Evolutionary conservation across 495 filamentous ascomycete species (phyloP).

Genomic region (Hyaloscypha bicolor): DNA sequence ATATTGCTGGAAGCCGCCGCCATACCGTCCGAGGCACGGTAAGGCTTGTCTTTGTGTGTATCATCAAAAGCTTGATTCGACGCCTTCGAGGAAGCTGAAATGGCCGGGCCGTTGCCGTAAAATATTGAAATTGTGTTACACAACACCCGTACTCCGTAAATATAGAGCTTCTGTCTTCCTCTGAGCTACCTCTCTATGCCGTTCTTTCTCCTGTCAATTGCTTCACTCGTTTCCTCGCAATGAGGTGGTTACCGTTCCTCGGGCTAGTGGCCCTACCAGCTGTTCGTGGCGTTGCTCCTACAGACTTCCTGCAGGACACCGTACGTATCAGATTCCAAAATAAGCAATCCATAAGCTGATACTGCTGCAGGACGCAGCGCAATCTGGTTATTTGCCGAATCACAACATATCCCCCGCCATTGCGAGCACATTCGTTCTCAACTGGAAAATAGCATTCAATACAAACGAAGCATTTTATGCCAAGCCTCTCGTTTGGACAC

Average conservation of each 20-base stretch:
- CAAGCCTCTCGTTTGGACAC: constrained; percentile 42
- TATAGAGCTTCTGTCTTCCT: too few species aligned
- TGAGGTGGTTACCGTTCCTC: not conserved
- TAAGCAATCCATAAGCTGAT: not conserved
- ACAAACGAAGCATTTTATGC: constrained; percentile 35
- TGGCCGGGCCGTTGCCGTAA: too few species aligned
- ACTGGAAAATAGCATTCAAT: constrained; percentile 6
- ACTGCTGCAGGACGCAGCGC: not conserved
- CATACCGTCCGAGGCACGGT: too few species aligned
- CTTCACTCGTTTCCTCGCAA: not conserved
- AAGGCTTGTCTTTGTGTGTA: too few species aligned
- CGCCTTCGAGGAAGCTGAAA: too few species aligned
- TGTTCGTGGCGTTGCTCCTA: not conserved
- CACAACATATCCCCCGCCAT: not conserved
- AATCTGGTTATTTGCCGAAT: constrained; percentile 2
- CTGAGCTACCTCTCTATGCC: too few species aligned
- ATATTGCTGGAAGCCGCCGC: too few species aligned
- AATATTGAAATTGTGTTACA: too few species aligned
- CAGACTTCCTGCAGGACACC: not conserved
- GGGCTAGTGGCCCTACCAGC: not conserved
- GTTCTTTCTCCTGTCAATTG: too few species aligned
- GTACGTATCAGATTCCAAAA: not conserved
- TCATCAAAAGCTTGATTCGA: too few species aligned
- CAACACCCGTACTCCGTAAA: too few species aligned
- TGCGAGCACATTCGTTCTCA: not conserved